A percentile compares a stretch with the other conserved stretches of the same genome.
These are phyloP conservation scores for Chlamydomonas asymmetrica DNA, from an alignment of 139 green algal genomes.

Conservation along the genomic window DNA sequence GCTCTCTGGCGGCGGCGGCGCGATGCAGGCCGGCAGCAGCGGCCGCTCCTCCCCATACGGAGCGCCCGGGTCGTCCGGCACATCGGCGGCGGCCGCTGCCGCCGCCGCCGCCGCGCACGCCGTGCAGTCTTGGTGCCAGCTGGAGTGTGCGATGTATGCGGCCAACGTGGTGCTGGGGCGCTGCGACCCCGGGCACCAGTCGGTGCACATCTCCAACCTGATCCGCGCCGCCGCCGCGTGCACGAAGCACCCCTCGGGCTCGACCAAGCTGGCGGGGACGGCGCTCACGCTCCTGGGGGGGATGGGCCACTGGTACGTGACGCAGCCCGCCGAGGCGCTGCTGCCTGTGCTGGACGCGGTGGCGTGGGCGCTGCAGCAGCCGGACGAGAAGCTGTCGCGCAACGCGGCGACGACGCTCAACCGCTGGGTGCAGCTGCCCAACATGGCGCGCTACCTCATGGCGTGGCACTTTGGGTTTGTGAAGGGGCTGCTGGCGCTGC, in stretches of 20 bases:
- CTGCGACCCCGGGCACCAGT: slow-evolving; percentile 15
- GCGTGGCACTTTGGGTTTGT: slow-evolving; percentile 29
- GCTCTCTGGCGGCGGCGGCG: not conserved
- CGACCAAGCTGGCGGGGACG: slow-evolving; percentile 65
- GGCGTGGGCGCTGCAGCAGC: slow-evolving; percentile 10
- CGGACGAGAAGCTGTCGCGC: slow-evolving; percentile 54
- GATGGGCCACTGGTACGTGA: slow-evolving; percentile 46
- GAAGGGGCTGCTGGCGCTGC: slow-evolving; percentile 31
- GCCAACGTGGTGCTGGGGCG: slow-evolving; percentile 59
- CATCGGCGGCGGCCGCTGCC: not conserved
- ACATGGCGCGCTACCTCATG: slow-evolving; percentile 34
- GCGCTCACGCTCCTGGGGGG: slow-evolving; percentile 64
- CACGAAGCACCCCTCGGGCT: slow-evolving; percentile 19
- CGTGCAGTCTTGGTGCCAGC: slow-evolving; percentile 8
- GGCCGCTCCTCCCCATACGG: not conserved
- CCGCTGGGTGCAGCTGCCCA: slow-evolving; percentile 35
- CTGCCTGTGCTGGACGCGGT: slow-evolving; percentile 36
- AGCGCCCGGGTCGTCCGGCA: not conserved
- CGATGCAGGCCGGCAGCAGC: slow-evolving; percentile 2
- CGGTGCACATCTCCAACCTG: slow-evolving; percentile 19
- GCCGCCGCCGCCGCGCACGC: slow-evolving; percentile 1
- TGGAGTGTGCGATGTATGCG: slow-evolving; percentile 63
- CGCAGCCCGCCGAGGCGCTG: slow-evolving; percentile 21
- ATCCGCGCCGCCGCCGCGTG: slow-evolving; percentile 7
- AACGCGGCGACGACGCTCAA: slow-evolving; percentile 58